Conservation (phyloP, 192 early-diverging fungal genomes). For the Mortierella alpina region DNA sequence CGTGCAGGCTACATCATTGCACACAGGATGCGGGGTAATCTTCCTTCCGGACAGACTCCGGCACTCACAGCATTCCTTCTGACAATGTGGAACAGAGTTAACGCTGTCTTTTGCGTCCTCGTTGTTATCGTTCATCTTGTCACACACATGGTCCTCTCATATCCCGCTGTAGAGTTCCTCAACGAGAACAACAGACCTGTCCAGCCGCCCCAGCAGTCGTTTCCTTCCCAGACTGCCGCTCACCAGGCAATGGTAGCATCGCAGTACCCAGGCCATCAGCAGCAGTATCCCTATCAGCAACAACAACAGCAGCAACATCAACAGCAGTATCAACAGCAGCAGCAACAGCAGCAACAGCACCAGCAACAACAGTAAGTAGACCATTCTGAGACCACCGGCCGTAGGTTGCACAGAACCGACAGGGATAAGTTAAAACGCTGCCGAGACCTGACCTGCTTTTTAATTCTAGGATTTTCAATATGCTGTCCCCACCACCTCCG, state of each 20-base stretch:
- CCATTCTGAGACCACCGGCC: no score
- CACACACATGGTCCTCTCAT: neutral
- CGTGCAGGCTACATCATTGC: conserved; percentile 34
- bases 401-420: no score
- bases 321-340: no score
- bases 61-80: neutral
- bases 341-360: no score
- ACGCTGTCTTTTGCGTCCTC: no score
- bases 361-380: no score
- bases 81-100: neutral
- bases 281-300: neutral
- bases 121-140: neutral
- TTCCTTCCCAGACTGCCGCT: conserved; percentile 28
- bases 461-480: no score
- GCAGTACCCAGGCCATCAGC: conserved; percentile 22
- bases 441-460: no score
- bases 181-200: conserved; percentile 20
- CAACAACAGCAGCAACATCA: no score
- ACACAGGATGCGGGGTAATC: conserved; percentile 33
- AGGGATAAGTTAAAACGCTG: no score
- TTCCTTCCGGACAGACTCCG: conserved; percentile 7
- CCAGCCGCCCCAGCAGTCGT: conserved; percentile 29
- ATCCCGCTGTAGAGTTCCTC: conserved; percentile 18
- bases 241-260: conserved; percentile 42
- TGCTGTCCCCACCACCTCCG: no score